Percentiles rank a stretch among this genome's conserved stretches.
These are phyloP conservation scores for Microbotryum lychnidis-dioicae DNA, from an alignment of 1,284 basidiomycete genomes.

Conservation along the genomic window DNA sequence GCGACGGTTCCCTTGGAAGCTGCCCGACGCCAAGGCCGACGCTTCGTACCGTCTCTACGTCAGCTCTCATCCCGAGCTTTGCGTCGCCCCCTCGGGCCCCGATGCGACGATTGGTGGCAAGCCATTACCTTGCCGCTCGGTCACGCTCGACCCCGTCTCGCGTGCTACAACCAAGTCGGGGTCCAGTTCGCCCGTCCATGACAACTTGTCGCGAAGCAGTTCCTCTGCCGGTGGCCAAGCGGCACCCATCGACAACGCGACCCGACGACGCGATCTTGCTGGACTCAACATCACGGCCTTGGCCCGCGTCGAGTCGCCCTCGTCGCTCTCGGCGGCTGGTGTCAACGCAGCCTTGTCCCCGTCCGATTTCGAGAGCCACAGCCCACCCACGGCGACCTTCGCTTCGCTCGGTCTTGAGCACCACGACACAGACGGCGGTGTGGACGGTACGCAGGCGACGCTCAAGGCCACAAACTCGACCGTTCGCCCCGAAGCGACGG, in stretches of 20 bases:
- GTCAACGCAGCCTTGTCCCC: not conserved
- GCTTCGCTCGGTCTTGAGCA: not conserved
- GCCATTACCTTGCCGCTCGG: constrained; percentile 23
- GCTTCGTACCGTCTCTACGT: constrained; percentile 86
- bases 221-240: not conserved
- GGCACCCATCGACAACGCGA: not conserved
- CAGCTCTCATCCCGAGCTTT: constrained; percentile 80
- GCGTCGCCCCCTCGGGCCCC: constrained; percentile 38
- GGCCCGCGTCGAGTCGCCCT: constrained; percentile 24
- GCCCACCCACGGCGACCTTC: not conserved
- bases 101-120: constrained; percentile 26
- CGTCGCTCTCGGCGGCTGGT: constrained; percentile 8
- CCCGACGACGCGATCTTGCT: constrained; percentile 11
- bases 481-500: too few species aligned
- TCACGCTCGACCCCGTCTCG: constrained; percentile 12
- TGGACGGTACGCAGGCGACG: not conserved
- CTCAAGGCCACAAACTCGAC: not conserved
- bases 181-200: constrained; percentile 12
- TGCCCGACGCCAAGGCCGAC: constrained; percentile 90
- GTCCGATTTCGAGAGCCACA: not conserved
- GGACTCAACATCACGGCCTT: constrained; percentile 26
- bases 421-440: not conserved
- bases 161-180: constrained; percentile 20
- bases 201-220: constrained; percentile 11
- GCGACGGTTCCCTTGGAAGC: constrained; percentile 96